Conservation (phyloP, 163 green algal genomes). For the Volvox carteri region DNA sequence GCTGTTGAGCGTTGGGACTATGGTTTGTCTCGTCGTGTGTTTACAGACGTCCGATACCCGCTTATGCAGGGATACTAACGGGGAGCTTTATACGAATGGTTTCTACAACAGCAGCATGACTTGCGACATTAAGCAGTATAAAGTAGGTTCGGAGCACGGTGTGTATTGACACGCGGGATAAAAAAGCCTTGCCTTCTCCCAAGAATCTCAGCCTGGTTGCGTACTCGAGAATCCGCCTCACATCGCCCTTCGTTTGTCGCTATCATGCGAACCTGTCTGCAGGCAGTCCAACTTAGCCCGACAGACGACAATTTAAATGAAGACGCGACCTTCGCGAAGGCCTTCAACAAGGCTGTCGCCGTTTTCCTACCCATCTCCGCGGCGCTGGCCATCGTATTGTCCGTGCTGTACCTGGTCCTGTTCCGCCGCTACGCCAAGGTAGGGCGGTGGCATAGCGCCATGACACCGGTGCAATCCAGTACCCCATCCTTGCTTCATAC, state of each 20-base stretch:
- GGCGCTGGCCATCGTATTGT: background rate
- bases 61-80: slow-evolving; percentile 30
- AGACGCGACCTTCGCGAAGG: background rate
- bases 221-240: background rate
- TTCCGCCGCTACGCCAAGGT: slow-evolving; percentile 43
- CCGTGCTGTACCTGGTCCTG: slow-evolving; percentile 38
- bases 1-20: background rate
- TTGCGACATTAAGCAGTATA: background rate
- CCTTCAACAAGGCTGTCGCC: slow-evolving; percentile 22
- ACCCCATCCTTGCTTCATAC: too few relatives aligned
- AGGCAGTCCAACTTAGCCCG: background rate
- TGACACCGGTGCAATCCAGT: too few relatives aligned
- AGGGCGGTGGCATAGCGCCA: too few relatives aligned
- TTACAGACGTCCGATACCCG: background rate
- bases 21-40: background rate
- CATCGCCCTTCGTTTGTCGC: background rate
- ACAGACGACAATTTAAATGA: background rate
- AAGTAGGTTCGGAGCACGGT: slow-evolving; percentile 1
- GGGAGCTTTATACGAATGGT: background rate
- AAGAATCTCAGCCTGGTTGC: background rate
- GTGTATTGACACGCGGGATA: background rate
- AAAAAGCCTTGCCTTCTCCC: background rate
- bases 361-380: slow-evolving; percentile 53
- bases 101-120: slow-evolving; percentile 21
- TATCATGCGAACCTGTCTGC: background rate